phyloP scores from a whole-genome alignment of 2,329 filamentous ascomycete genomes.

The Neonectria faginata region DNA sequence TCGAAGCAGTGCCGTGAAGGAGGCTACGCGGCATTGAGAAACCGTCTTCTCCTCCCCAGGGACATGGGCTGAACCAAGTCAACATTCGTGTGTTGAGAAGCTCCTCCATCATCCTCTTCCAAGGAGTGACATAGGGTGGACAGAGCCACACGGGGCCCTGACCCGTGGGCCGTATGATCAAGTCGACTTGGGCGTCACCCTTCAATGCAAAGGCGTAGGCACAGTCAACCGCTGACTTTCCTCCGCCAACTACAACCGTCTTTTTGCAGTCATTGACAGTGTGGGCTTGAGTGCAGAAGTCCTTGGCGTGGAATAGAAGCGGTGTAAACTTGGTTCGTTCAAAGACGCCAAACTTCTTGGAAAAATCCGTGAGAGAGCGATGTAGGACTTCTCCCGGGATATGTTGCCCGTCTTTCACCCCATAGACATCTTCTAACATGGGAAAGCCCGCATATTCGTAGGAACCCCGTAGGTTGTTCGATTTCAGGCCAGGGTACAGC shows the following conservation, averaged over 20 bases:
- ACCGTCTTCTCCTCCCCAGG: constrained; percentile 69
- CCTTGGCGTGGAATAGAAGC: constrained; percentile 57
- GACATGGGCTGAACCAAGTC: constrained; percentile 73
- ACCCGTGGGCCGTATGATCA: constrained; percentile 61
- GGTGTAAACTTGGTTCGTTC: constrained; percentile 55
- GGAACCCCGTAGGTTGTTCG: too few species aligned
- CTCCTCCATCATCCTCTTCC: constrained; percentile 70
- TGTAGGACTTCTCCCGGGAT: constrained; percentile 26
- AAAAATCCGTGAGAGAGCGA: constrained; percentile 51
- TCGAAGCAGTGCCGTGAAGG: constrained; percentile 58
- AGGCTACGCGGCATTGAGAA: constrained; percentile 58
- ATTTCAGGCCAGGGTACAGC: too few species aligned
- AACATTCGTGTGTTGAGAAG: constrained; percentile 63
- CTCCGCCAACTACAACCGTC: constrained; percentile 63
- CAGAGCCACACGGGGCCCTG: constrained; percentile 66
- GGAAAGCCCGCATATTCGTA: too few species aligned
- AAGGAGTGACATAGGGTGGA: constrained; percentile 67
- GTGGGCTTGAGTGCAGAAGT: constrained; percentile 50
- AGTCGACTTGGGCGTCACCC: constrained; percentile 58
- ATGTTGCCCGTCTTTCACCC: too few species aligned
- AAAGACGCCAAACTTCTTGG: constrained; percentile 59
- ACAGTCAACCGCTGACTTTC: constrained; percentile 69
- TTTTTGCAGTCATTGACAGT: constrained; percentile 48
- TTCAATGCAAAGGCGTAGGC: constrained; percentile 62
- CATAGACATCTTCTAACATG: too few species aligned